Percentiles rank a stretch among this genome's conserved stretches.
Evolutionary conservation across 768 basidiomycete species (phyloP).

Genomic region (Rhodotorula taiwanensis): DNA sequence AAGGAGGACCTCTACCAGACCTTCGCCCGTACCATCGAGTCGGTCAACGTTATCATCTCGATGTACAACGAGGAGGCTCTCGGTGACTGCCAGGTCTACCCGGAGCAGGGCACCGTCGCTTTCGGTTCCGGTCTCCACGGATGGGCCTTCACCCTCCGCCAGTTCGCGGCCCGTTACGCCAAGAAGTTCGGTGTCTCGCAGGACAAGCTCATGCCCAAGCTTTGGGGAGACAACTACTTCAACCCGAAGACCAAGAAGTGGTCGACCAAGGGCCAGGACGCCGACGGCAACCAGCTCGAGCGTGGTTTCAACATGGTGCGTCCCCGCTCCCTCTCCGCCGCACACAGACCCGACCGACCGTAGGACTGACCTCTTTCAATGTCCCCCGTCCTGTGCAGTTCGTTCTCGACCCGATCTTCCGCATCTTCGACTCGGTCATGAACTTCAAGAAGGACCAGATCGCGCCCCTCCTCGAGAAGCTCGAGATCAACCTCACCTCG

Average conservation of each 20-base stretch:
- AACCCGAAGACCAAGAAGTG: constrained; percentile 95
- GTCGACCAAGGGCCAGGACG: constrained; percentile 67
- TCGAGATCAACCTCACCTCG: constrained; percentile 77
- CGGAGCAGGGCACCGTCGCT: constrained; percentile 94
- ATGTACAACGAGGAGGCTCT: constrained; percentile 90
- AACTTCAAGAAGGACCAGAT: constrained; percentile 96
- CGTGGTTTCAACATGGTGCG: constrained; percentile 82
- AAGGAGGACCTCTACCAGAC: constrained; percentile 98
- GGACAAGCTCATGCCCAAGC: constrained; percentile 93
- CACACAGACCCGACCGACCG: too few relatives aligned
- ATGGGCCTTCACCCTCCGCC: constrained; percentile 98
- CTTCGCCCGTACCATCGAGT: constrained; percentile 95
- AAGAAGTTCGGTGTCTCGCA: constrained; percentile 99
- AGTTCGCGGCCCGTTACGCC: constrained; percentile 87
- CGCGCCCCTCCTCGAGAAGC: constrained; percentile 81
- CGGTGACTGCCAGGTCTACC: constrained; percentile 98
- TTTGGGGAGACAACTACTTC: constrained; percentile 99
- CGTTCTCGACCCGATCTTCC: constrained; percentile 98
- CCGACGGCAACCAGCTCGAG: constrained; percentile 84
- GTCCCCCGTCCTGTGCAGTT: constrained; percentile 49
- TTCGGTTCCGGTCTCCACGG: constrained; percentile 99
- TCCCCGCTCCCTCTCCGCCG: background rate
- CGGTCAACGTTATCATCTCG: constrained; percentile 95
- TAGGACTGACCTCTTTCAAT: too few relatives aligned
- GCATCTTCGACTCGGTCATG: constrained; percentile 96